Conservation (phyloP, 2,329 filamentous ascomycete genomes). For the Epichloe uncinata region DNA sequence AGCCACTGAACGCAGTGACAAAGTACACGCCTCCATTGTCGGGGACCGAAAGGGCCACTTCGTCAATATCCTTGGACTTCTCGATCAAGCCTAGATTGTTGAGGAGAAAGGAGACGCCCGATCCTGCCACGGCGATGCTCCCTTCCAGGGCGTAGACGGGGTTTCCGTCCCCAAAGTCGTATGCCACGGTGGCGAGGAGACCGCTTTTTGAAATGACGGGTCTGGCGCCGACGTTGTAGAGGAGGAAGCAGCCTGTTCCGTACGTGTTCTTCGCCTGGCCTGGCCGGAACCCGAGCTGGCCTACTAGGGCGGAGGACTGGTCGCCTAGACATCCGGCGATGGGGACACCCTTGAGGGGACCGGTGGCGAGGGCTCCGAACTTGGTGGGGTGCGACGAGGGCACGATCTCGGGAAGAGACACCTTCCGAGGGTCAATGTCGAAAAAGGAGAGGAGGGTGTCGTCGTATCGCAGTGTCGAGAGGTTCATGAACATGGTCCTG, state of each 20-base stretch:
- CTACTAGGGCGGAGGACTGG: conserved; percentile 74
- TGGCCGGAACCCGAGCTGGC: conserved; percentile 70
- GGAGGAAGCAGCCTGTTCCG: conserved; percentile 77
- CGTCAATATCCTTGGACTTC: conserved; percentile 34
- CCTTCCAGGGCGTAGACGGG: conserved; percentile 75
- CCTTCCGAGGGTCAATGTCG: conserved; percentile 33
- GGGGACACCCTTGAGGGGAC: conserved; percentile 43
- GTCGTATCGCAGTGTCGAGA: conserved; percentile 69
- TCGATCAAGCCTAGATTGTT: conserved; percentile 49
- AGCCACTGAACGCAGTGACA: conserved; percentile 80
- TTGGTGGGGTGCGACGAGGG: no score
- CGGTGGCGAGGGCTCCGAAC: no score
- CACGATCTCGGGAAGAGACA: no score
- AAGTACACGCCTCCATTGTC: conserved; percentile 78
- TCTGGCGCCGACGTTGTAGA: conserved; percentile 77
- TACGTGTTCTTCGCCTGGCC: conserved; percentile 86
- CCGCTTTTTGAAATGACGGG: conserved; percentile 78
- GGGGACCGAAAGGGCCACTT: conserved; percentile 36
- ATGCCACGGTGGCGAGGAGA: conserved; percentile 75
- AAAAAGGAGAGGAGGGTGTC: conserved; percentile 68
- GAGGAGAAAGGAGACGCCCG: conserved; percentile 61
- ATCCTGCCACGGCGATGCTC: conserved; percentile 70
- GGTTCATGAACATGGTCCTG: conserved; percentile 89
- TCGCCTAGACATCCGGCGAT: conserved; percentile 82
- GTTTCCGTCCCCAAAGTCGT: conserved; percentile 53